phyloP scores from a whole-genome alignment of 2,329 filamentous ascomycete species.

The Colletotrichum sojae region DNA sequence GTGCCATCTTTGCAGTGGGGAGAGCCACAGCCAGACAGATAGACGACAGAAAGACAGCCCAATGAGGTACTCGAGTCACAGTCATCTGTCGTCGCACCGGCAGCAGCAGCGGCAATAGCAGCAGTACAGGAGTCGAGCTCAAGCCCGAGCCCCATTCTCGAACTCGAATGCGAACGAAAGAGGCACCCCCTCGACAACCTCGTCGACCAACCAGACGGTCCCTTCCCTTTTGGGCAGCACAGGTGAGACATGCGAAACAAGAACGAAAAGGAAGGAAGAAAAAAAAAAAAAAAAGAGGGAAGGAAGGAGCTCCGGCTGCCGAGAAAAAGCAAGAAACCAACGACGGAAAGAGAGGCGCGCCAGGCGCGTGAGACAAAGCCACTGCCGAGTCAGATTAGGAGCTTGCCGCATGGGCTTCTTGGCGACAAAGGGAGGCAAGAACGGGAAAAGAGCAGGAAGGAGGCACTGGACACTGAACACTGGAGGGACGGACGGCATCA shows the following conservation, averaged over 20 bases:
- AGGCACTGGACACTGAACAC: neutral
- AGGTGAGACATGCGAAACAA: constrained; percentile 35
- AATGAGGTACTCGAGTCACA: neutral
- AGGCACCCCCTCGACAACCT: constrained; percentile 14
- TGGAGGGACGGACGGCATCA: neutral
- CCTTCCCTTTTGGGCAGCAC: constrained; percentile 20
- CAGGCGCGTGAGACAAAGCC: constrained; percentile 37
- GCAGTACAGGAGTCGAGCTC: neutral
- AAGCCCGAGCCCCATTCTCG: constrained; percentile 27
- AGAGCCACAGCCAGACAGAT: neutral
- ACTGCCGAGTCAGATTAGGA: constrained; percentile 31
- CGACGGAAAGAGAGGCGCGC: constrained; percentile 37
- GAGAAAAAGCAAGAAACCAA: constrained; percentile 36
- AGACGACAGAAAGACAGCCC: too few relatives aligned
- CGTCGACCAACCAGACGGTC: constrained; percentile 25
- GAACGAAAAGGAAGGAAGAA: constrained; percentile 23
- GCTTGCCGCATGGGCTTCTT: constrained; percentile 18
- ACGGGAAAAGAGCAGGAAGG: neutral
- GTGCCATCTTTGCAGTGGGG: neutral
- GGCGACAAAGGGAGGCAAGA: constrained; percentile 13
- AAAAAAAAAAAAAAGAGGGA: constrained; percentile 31
- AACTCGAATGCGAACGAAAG: constrained; percentile 39
- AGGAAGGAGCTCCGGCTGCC: constrained; percentile 27
- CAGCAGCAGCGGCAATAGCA: neutral
- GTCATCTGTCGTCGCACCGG: neutral